Conservation (phyloP, 2,329 filamentous ascomycete species). For the Ceratocystis eucalypticola region DNA sequence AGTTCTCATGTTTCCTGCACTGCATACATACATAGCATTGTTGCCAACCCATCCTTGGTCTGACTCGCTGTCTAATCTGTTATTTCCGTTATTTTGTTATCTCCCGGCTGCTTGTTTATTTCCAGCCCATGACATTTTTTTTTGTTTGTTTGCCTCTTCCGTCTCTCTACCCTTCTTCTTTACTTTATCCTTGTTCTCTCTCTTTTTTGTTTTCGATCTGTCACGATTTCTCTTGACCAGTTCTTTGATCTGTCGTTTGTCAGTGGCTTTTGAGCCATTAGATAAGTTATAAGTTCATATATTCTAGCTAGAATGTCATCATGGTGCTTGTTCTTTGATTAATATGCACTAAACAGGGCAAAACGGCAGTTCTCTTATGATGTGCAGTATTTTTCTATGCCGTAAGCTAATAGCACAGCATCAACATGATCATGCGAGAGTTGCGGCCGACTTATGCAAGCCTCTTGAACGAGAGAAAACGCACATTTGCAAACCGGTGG, state of each 20-base stretch:
- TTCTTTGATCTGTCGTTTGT: background rate
- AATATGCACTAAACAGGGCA: background rate
- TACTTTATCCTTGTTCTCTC: too few relatives aligned
- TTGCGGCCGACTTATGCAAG: too few relatives aligned
- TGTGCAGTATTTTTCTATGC: too few relatives aligned
- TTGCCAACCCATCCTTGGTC: background rate
- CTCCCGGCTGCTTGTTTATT: background rate
- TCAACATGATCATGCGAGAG: too few relatives aligned
- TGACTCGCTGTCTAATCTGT: background rate
- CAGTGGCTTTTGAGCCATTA: slow-evolving; percentile 1
- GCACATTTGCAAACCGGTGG: background rate
- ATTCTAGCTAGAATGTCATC: too few relatives aligned
- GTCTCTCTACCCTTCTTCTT: background rate
- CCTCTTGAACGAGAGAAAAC: background rate
- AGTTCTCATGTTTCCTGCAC: background rate
- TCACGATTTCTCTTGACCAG: background rate
- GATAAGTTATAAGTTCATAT: background rate
- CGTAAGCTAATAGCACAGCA: too few relatives aligned
- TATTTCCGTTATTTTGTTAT: background rate
- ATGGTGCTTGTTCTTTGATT: background rate
- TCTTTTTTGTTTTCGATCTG: background rate
- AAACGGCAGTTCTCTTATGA: too few relatives aligned
- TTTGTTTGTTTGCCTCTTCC: background rate
- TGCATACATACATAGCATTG: slow-evolving; percentile 6
- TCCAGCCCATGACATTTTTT: background rate